Conservation (phyloP, 2,329 filamentous ascomycete genomes). For the Exophiala oligosperma region DNA sequence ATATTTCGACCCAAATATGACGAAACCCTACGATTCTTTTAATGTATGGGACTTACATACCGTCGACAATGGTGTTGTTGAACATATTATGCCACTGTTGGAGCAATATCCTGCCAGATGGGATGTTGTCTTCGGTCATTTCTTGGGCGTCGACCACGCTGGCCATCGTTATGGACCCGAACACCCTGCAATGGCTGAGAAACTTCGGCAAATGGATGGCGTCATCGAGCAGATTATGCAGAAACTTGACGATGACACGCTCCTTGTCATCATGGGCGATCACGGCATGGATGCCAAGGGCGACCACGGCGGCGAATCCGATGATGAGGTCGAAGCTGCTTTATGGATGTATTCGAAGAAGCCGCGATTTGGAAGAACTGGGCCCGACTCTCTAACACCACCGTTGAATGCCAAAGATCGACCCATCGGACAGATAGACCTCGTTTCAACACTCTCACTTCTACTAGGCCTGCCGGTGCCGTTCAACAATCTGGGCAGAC, state of each 20-base stretch:
- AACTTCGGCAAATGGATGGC: slow-evolving; percentile 85
- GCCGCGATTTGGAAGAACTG: slow-evolving; percentile 76
- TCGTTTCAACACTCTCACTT: slow-evolving; percentile 87
- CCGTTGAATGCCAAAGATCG: slow-evolving; percentile 74
- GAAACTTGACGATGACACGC: slow-evolving; percentile 76
- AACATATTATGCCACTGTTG: slow-evolving; percentile 85
- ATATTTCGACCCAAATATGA: slow-evolving; percentile 87
- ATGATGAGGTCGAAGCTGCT: slow-evolving; percentile 91
- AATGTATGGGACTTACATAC: slow-evolving; percentile 98
- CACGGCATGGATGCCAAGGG: slow-evolving; percentile 98
- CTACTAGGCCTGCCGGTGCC: slow-evolving; percentile 89
- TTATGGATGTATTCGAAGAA: slow-evolving; percentile 98
- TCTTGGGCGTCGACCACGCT: slow-evolving; percentile 93
- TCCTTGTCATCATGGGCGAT: slow-evolving; percentile 96
- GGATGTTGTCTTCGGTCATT: slow-evolving; percentile 95
- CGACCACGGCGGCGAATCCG: slow-evolving; percentile 96
- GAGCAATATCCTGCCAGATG: slow-evolving; percentile 66
- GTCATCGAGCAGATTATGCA: slow-evolving; percentile 72
- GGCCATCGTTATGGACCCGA: slow-evolving; percentile 94
- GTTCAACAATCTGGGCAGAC: slow-evolving; percentile 90
- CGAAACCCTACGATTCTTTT: slow-evolving; percentile 90
- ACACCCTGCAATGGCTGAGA: slow-evolving; percentile 86
- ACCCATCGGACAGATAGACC: slow-evolving; percentile 82
- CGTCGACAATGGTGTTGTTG: slow-evolving; percentile 89
- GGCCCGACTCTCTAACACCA: slow-evolving; percentile 58